A percentile compares a stretch with the other conserved stretches of the same genome.
Conservation (phyloP, 768 basidiomycete species). For the Rhizopogon vesiculosus region DNA sequence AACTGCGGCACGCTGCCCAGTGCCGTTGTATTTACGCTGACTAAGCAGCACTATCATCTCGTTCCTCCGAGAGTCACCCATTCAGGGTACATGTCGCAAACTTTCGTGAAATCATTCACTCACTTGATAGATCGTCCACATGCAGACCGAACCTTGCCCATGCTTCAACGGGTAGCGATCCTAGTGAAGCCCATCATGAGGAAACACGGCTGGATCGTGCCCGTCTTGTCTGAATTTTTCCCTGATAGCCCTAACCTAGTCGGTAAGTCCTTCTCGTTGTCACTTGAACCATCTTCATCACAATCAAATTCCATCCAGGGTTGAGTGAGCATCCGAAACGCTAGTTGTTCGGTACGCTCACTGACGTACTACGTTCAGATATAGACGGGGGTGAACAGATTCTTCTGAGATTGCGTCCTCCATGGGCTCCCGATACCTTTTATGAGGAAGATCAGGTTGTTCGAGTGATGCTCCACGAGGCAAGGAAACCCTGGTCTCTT, state of each 20-base stretch:
- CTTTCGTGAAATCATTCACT: constrained; percentile 61
- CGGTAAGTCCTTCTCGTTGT: constrained; percentile 36
- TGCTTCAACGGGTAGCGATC: constrained; percentile 67
- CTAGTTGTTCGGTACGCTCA: constrained; percentile 1
- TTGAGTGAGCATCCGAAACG: constrained; percentile 29
- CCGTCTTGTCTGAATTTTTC: constrained; percentile 84
- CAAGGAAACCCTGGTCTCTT: constrained; percentile 20
- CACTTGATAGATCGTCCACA: constrained; percentile 67
- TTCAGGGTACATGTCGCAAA: constrained; percentile 41
- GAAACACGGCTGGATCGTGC: constrained; percentile 74
- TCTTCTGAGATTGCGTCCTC: constrained; percentile 72
- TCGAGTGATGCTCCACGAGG: constrained; percentile 89
- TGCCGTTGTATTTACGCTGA: too few species aligned
- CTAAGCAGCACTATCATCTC: too few species aligned
- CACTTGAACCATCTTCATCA: constrained; percentile 2
- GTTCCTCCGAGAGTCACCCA: too few species aligned
- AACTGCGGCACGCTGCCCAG: too few species aligned
- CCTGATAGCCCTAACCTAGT: constrained; percentile 68
- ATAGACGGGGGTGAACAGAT: constrained; percentile 81
- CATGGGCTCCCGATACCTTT: constrained; percentile 64
- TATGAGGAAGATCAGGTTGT: constrained; percentile 72
- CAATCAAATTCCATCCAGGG: constrained; percentile 16
- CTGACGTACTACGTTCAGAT: constrained; percentile 37
- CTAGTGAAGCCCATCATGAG: constrained; percentile 94
- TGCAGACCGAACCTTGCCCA: constrained; percentile 59